Conservation (phyloP, 495 filamentous ascomycete species). For the Penicillium desertorum region DNA sequence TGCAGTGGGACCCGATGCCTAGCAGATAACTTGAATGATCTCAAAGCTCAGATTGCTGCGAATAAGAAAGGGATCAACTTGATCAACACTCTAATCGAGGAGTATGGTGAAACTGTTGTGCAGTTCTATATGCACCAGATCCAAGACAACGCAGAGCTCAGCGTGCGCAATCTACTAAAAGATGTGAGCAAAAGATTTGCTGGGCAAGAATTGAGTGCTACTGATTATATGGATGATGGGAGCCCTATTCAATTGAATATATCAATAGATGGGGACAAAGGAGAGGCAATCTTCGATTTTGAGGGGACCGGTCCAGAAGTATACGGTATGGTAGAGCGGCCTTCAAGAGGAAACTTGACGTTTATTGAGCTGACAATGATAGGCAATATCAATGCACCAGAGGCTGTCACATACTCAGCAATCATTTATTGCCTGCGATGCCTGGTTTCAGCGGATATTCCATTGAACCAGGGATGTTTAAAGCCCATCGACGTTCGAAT, state of each 20-base stretch:
- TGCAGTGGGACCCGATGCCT: constrained; percentile 88
- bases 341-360: background rate
- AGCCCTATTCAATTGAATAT: constrained; percentile 82
- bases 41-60: constrained; percentile 91
- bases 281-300: constrained; percentile 91
- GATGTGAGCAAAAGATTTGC: constrained; percentile 69
- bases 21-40: constrained; percentile 89
- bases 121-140: constrained; percentile 93
- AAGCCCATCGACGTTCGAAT: constrained; percentile 80
- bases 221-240: constrained; percentile 94
- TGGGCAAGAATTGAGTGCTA: constrained; percentile 71
- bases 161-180: constrained; percentile 77
- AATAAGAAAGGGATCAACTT: constrained; percentile 95
- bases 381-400: constrained; percentile 88
- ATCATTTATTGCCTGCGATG: constrained; percentile 93
- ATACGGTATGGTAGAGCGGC: constrained; percentile 51
- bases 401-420: constrained; percentile 86
- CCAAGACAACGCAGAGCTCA: constrained; percentile 84
- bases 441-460: constrained; percentile 87
- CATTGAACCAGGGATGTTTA: constrained; percentile 91
- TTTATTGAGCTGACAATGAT: constrained; percentile 7
- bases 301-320: constrained; percentile 78
- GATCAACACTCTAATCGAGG: constrained; percentile 75
- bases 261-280: constrained; percentile 75
- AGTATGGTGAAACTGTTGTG: constrained; percentile 87